These are phyloP conservation scores for Lasiosphaeris hirsuta DNA, from an alignment of 495 filamentous ascomycete genomes.

Conservation along the genomic window DNA sequence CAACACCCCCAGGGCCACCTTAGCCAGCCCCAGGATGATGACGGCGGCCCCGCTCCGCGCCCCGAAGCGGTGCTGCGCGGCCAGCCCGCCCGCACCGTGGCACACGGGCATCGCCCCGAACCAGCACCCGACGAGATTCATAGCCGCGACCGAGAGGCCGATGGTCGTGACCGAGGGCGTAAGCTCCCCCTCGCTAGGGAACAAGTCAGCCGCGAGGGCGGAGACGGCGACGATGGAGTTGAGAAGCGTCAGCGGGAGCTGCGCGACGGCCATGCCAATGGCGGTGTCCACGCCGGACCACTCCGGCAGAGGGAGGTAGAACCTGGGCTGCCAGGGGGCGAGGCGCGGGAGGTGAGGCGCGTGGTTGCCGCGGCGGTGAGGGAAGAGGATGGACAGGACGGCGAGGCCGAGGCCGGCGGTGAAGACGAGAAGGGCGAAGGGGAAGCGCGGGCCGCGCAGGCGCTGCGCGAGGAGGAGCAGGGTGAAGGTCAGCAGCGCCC, in stretches of 20 bases:
- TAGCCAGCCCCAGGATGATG: slow-evolving; percentile 72
- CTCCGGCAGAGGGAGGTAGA: slow-evolving; percentile 52
- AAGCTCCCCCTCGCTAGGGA: slow-evolving; percentile 47
- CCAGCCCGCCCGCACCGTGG: slow-evolving; percentile 86
- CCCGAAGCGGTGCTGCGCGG: slow-evolving; percentile 85
- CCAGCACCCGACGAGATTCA: slow-evolving; percentile 85
- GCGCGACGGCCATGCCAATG: slow-evolving; percentile 64
- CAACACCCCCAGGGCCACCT: slow-evolving; percentile 70
- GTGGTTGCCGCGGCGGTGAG: slow-evolving; percentile 13
- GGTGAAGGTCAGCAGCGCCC: slow-evolving; percentile 67
- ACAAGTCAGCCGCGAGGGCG: slow-evolving; percentile 67
- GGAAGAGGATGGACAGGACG: slow-evolving; percentile 34
- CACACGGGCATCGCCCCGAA: slow-evolving; percentile 96
- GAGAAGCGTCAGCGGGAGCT: slow-evolving; percentile 83
- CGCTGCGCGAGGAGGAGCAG: slow-evolving; percentile 60
- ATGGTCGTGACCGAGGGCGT: slow-evolving; percentile 65
- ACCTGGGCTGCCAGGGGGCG: slow-evolving; percentile 9
- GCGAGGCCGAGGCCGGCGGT: slow-evolving; percentile 59
- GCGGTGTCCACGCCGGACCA: slow-evolving; percentile 30
- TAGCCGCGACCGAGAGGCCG: slow-evolving; percentile 72
- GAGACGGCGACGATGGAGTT: slow-evolving; percentile 88
- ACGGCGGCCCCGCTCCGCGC: slow-evolving; percentile 82
- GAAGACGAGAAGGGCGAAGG: slow-evolving; percentile 74
- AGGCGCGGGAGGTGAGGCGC: neutral
- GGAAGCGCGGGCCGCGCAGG: slow-evolving; percentile 50